Evolutionary conservation across 306 rosid species (phyloP).

Genomic region (Acacia melanoxylon): DNA sequence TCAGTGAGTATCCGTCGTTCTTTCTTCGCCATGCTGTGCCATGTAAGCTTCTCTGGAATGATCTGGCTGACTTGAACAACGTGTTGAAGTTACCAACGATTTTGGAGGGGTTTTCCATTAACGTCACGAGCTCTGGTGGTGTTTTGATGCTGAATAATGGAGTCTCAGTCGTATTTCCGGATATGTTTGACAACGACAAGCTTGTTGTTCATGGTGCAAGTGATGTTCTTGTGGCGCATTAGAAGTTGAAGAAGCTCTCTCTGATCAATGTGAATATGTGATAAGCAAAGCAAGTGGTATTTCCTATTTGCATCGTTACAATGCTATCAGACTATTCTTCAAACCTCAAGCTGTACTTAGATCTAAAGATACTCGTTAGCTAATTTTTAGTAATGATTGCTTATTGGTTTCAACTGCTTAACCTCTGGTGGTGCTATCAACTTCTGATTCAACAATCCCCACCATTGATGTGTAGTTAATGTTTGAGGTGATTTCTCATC

Average conservation of each 20-base stretch:
- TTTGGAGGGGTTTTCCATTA: constrained; percentile 49
- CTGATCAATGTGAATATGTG: neutral
- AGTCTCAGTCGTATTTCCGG: constrained; percentile 51
- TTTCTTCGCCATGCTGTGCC: constrained; percentile 69
- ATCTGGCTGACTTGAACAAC: constrained; percentile 42
- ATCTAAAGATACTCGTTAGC: neutral
- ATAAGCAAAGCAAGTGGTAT: neutral
- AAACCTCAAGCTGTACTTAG: neutral
- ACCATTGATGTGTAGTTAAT: neutral
- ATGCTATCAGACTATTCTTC: neutral
- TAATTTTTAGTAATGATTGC: neutral
- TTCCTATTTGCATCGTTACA: neutral
- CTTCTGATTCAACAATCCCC: neutral
- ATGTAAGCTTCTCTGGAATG: constrained; percentile 63
- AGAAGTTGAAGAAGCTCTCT: neutral
- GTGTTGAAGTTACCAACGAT: constrained; percentile 35
- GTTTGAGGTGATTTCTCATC: neutral
- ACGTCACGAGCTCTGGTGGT: constrained; percentile 47
- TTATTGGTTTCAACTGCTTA: neutral
- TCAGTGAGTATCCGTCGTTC: constrained; percentile 44
- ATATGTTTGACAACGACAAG: constrained; percentile 39
- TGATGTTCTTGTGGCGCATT: constrained; percentile 37
- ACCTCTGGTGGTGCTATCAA: neutral
- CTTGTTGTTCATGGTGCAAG: constrained; percentile 70
- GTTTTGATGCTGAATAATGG: constrained; percentile 53